Evolutionary conservation across 2,329 filamentous ascomycete species (phyloP).

Genomic region (Phaeosphaeriaceae sp.): DNA sequence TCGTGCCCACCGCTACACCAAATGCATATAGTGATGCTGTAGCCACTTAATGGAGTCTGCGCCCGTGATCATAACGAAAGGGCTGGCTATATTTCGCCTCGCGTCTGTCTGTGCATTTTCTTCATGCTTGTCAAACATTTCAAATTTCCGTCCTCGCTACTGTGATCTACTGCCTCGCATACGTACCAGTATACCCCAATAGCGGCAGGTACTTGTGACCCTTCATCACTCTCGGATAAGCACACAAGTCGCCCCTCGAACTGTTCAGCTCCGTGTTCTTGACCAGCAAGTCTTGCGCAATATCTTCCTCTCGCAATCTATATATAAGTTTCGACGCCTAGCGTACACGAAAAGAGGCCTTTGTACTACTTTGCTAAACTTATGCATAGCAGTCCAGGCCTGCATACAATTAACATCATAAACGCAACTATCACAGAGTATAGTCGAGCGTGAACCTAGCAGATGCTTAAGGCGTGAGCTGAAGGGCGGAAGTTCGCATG

Average conservation of each 20-base stretch:
- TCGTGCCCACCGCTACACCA: no score
- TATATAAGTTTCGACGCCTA: slow-evolving; percentile 9
- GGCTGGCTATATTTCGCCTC: no score
- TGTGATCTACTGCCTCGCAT: no score
- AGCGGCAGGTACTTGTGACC: slow-evolving; percentile 8
- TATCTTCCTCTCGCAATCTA: slow-evolving; percentile 12
- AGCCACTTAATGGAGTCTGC: no score
- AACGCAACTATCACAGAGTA: slow-evolving; percentile 12
- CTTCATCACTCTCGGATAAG: slow-evolving; percentile 2
- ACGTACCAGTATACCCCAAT: slow-evolving; percentile 4
- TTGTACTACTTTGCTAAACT: slow-evolving; percentile 11
- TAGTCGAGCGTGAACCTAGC: slow-evolving; percentile 10
- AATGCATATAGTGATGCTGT: no score
- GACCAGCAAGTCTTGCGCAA: slow-evolving; percentile 6
- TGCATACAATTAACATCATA: slow-evolving; percentile 15
- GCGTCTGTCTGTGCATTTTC: no score
- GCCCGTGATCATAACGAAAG: no score
- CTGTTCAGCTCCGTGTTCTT: slow-evolving; percentile 8
- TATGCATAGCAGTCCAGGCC: slow-evolving; percentile 9
- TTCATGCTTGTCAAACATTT: no score
- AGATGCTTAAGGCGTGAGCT: slow-evolving; percentile 9
- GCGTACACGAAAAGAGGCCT: slow-evolving; percentile 3
- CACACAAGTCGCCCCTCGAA: slow-evolving; percentile 1
- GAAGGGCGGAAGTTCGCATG: slow-evolving; percentile 6
- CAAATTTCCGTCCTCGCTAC: no score